Conservation (phyloP, 495 filamentous ascomycete species). For the Penicillium salamii region DNA sequence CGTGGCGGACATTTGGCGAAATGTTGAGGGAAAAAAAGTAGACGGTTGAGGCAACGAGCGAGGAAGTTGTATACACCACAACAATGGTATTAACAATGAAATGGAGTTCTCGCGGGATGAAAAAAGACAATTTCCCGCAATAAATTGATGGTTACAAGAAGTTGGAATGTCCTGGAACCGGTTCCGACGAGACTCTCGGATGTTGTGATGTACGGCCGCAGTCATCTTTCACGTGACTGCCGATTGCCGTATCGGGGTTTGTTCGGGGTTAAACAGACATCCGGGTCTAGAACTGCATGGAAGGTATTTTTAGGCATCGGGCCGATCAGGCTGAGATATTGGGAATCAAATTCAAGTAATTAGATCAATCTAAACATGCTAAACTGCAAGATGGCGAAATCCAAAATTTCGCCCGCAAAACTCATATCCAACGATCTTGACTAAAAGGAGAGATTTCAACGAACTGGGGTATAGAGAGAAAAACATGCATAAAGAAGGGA, state of each 20-base stretch:
- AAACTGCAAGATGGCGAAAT: neutral
- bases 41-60: slow-evolving; percentile 30
- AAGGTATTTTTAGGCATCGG: neutral
- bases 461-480: slow-evolving; percentile 6
- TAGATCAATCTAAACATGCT: neutral
- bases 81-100: slow-evolving; percentile 2
- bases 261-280: slow-evolving; percentile 15
- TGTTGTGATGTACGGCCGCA: slow-evolving; percentile 24
- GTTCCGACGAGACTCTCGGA: slow-evolving; percentile 17
- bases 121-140: neutral
- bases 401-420: neutral
- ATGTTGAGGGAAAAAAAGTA: slow-evolving; percentile 24
- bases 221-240: slow-evolving; percentile 34
- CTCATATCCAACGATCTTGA: neutral
- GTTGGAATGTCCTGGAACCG: slow-evolving; percentile 9
- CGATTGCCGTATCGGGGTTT: slow-evolving; percentile 25
- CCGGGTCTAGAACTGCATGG: neutral
- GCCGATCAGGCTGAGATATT: neutral
- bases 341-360: neutral
- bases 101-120: slow-evolving; percentile 5
- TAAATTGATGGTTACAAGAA: slow-evolving; percentile 7
- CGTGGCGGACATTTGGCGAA: slow-evolving; percentile 43
- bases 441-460: neutral
- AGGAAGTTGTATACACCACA: slow-evolving; percentile 25
- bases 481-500: neutral